Evolutionary conservation across 139 green algal genomes (phyloP).

Genomic region (Chlamydomonas eustigma): DNA sequence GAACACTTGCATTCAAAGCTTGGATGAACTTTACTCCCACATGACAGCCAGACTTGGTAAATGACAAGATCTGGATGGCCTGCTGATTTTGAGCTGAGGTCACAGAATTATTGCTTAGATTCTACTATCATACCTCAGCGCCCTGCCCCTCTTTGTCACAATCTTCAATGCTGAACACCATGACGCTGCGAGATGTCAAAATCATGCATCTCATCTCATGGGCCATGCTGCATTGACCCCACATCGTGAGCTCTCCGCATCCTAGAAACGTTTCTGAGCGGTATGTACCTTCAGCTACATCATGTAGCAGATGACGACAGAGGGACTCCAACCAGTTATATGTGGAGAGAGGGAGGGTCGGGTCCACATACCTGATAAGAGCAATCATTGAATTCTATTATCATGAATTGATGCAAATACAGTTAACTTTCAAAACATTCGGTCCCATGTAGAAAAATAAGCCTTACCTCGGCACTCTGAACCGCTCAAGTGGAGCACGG

Average conservation of each 20-base stretch:
- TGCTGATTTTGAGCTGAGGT: no score
- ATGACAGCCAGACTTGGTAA: no score
- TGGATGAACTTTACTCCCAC: no score
- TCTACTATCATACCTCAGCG: not conserved
- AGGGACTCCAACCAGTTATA: slow-evolving; percentile 48
- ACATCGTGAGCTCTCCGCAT: slow-evolving; percentile 26
- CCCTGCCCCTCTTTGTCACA: not conserved
- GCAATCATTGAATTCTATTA: not conserved
- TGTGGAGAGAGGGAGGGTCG: slow-evolving; percentile 24
- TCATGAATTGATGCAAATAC: not conserved
- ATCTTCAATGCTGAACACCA: not conserved
- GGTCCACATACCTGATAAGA: slow-evolving; percentile 32
- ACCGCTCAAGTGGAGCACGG: not conserved
- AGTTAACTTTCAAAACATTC: not conserved
- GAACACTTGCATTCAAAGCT: no score
- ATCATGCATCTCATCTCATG: not conserved
- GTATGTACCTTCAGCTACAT: slow-evolving; percentile 22
- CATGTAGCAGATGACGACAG: slow-evolving; percentile 40
- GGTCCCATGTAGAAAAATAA: not conserved
- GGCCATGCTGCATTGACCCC: not conserved
- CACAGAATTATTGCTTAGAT: no score
- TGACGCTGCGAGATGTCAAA: not conserved
- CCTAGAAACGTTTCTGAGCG: slow-evolving; percentile 31
- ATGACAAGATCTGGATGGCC: not conserved
- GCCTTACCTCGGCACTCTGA: not conserved